phyloP scores from a whole-genome alignment of 805 yeast genomes.

The Tetrapisispora arboricola region DNA sequence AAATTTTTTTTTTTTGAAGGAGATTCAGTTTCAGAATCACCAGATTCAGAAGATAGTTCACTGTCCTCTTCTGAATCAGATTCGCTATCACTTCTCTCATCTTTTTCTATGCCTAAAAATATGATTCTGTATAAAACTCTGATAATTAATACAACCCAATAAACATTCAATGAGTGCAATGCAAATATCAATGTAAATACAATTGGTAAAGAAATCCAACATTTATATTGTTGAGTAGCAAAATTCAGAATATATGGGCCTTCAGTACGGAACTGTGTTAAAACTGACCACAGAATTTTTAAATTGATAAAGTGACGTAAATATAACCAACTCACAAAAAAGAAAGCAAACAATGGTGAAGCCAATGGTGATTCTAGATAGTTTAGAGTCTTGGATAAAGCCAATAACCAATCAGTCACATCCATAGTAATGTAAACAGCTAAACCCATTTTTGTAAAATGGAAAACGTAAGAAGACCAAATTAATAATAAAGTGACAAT shows the following conservation, averaged over 20 bases:
- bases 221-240: slow-evolving; percentile 88
- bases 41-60: slow-evolving; percentile 1
- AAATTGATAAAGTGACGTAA: slow-evolving; percentile 80
- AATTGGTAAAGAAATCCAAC: slow-evolving; percentile 90
- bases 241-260: slow-evolving; percentile 77
- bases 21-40: slow-evolving; percentile 1
- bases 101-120: slow-evolving; percentile 50
- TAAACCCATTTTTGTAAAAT: slow-evolving; percentile 92
- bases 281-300: slow-evolving; percentile 69
- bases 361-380: slow-evolving; percentile 62
- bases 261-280: slow-evolving; percentile 77
- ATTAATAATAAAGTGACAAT: slow-evolving; percentile 82
- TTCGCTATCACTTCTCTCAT: slow-evolving; percentile 85
- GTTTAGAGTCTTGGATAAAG: slow-evolving; percentile 76
- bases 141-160: slow-evolving; percentile 77
- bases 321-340: slow-evolving; percentile 72
- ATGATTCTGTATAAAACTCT: slow-evolving; percentile 65
- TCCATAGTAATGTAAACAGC: slow-evolving; percentile 93
- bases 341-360: slow-evolving; percentile 57
- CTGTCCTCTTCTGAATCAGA: slow-evolving; percentile 31
- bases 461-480: slow-evolving; percentile 82
- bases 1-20: neutral
- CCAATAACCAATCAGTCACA: slow-evolving; percentile 79
- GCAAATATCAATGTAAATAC: slow-evolving; percentile 70
- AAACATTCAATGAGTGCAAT: slow-evolving; percentile 73